Evolutionary conservation across 306 rosid genomes (phyloP), one percentile per base, ranked within the genome.

Genomic region (Cyclanthera cordifolia): DNA sequence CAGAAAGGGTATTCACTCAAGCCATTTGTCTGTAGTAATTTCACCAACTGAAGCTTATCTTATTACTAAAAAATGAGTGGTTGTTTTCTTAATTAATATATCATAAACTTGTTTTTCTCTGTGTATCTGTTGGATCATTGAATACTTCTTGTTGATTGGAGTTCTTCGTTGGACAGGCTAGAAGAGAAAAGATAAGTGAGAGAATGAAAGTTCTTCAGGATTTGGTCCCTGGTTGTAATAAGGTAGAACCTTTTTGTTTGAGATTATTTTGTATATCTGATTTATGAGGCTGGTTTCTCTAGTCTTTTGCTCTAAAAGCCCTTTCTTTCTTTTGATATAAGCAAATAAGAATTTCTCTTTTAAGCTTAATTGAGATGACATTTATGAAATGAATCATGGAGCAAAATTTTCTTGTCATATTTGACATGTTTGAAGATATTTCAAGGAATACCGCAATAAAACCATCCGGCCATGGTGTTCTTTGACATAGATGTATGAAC

Each of bases 171-270:
- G 79, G 71, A 78, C 94, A 91, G 97, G 97, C 97, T 66, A 85
- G 97, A 80, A 84, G 97, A 75, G 97, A 91, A 80, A 91, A 91
- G 87, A 91, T 91, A 68, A 85, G 96, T 63, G 97, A 91, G 73
- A 86, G 97, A 82, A 90, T 90, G 97, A 90, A 86, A 82, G 78
- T 79, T 80, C 97, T 90, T 19, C 95, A 91, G 82, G 97, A 88
- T 79, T 78, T 91, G 78, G 97, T 91, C 76, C 97, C 97, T 23
- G 94, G 97, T 67, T 91, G 97, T 77, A 88, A 91, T 70, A 91
- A 91, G 97, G 97, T 91, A 86, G 27, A 79, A 32, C 48, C 54
- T 68, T 37, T 67, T 34, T 57, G 58, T n/a, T 8, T 34, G 47
- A 59, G 8, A 59, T 34, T 17, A 32, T 58, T 8, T 57, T 16